Percentiles rank a stretch among this genome's conserved stretches.
Evolutionary conservation across 208 protist genomes (phyloP).

Genomic region (Acanthamoeba healyi): DNA sequence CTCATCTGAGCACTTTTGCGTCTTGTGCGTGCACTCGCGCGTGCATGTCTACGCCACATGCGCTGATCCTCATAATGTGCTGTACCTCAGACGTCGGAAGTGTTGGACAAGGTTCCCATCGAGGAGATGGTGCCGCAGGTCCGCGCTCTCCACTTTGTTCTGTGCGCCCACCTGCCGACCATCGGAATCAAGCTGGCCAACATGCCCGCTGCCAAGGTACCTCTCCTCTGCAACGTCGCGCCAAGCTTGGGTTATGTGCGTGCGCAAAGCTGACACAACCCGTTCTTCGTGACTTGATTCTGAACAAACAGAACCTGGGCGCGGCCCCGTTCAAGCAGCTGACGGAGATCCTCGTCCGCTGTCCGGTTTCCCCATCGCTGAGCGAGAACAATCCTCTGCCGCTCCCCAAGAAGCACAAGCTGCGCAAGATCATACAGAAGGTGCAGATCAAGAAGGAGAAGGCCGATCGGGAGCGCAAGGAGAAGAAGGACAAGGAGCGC

Average conservation of each 20-base stretch:
- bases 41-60: too few relatives aligned
- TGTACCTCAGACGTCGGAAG: not conserved
- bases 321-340: slow-evolving; percentile 37
- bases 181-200: slow-evolving; percentile 1
- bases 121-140: slow-evolving; percentile 29
- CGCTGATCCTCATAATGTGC: too few relatives aligned
- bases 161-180: slow-evolving; percentile 6
- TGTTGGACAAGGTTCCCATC: not conserved
- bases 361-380: not conserved
- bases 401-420: not conserved
- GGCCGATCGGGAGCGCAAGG: slow-evolving; percentile 29
- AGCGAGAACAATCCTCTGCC: not conserved
- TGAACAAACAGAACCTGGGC: not conserved
- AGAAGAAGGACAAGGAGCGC: slow-evolving; percentile 40
- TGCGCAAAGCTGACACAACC: too few relatives aligned
- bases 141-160: not conserved
- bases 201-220: slow-evolving; percentile 3
- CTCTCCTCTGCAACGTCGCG: not conserved
- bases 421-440: slow-evolving; percentile 33
- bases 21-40: too few relatives aligned
- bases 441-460: slow-evolving; percentile 39
- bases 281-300: too few relatives aligned
- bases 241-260: too few relatives aligned
- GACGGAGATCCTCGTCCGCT: slow-evolving; percentile 1
- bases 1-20: too few relatives aligned